A percentile compares a stretch with the other conserved stretches of the same genome.
phyloP scores from a whole-genome alignment of 2,329 filamentous ascomycete species.

The Dactylellina drechsleri region DNA sequence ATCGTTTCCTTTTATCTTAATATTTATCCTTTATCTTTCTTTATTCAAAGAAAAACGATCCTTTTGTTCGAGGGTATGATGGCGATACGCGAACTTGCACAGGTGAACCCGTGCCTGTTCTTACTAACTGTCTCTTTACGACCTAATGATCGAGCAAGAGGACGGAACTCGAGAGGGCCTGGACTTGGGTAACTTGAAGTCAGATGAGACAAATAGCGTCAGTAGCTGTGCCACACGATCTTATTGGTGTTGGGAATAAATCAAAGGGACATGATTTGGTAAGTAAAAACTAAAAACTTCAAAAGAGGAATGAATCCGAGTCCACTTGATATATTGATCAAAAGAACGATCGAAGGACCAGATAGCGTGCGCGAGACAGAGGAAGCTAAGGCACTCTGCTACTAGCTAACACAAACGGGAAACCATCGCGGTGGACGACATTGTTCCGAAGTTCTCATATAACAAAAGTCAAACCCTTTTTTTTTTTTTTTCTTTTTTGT shows the following conservation, averaged over 20 bases:
- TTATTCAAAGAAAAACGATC: conserved; percentile 28
- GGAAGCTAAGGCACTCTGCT: conserved; percentile 26
- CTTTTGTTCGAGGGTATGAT: conserved; percentile 29
- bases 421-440: conserved; percentile 34
- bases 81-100: conserved; percentile 23
- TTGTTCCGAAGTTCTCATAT: conserved; percentile 45
- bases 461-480: conserved; percentile 46
- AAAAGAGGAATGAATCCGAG: conserved; percentile 46
- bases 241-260: conserved; percentile 54
- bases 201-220: conserved; percentile 50
- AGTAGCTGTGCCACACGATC: conserved; percentile 51
- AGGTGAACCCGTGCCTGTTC: conserved; percentile 37
- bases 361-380: conserved; percentile 27
- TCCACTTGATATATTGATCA: conserved; percentile 43
- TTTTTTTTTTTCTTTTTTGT: conserved; percentile 13
- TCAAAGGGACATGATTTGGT: conserved; percentile 48
- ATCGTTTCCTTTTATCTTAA: conserved; percentile 23
- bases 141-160: conserved; percentile 42
- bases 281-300: conserved; percentile 33
- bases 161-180: conserved; percentile 46
- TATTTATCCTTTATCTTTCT: conserved; percentile 28
- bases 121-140: conserved; percentile 44
- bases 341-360: conserved; percentile 37
- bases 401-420: conserved; percentile 22
- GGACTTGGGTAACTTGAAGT: conserved; percentile 26